Evolutionary conservation across 179 eudicot genomes (phyloP).

Genomic region (Kewa caespitosa): DNA sequence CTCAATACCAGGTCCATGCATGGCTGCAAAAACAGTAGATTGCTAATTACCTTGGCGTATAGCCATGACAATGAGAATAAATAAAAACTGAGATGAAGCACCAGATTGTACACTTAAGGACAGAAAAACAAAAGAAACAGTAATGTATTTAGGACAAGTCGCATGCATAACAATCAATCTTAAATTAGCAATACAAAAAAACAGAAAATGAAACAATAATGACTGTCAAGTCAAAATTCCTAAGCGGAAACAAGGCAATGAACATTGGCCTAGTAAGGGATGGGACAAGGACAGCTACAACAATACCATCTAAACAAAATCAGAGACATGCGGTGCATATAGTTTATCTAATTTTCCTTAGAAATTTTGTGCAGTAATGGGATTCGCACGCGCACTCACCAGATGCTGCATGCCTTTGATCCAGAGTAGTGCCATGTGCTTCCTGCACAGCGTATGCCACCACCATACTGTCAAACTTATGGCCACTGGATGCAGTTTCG

Average conservation of each 20-base stretch:
- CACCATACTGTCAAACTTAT: slow-evolving; percentile 22
- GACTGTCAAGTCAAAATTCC: not conserved
- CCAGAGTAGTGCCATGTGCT: slow-evolving; percentile 30
- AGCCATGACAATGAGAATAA: not conserved
- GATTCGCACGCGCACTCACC: slow-evolving; percentile 21
- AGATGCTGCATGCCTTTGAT: slow-evolving; percentile 18
- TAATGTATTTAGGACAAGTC: too few species aligned
- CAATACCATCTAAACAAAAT: not conserved
- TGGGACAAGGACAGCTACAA: not conserved
- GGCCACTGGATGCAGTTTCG: slow-evolving; percentile 14
- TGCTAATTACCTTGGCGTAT: not conserved
- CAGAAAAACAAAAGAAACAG: too few species aligned
- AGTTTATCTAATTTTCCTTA: not conserved
- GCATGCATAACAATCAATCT: not conserved
- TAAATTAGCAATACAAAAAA: not conserved
- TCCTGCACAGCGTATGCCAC: slow-evolving; percentile 33
- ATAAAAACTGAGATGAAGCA: not conserved
- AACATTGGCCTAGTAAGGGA: not conserved
- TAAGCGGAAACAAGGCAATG: not conserved
- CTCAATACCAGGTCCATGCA: slow-evolving; percentile 9
- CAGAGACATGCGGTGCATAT: not conserved
- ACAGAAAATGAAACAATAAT: not conserved
- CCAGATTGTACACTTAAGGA: not conserved
- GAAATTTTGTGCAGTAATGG: too few species aligned
- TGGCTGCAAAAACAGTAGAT: slow-evolving; percentile 9